Evolutionary conservation across 108 stramenopile species (phyloP).

Genomic region (Stephanodiscus triporus): DNA sequence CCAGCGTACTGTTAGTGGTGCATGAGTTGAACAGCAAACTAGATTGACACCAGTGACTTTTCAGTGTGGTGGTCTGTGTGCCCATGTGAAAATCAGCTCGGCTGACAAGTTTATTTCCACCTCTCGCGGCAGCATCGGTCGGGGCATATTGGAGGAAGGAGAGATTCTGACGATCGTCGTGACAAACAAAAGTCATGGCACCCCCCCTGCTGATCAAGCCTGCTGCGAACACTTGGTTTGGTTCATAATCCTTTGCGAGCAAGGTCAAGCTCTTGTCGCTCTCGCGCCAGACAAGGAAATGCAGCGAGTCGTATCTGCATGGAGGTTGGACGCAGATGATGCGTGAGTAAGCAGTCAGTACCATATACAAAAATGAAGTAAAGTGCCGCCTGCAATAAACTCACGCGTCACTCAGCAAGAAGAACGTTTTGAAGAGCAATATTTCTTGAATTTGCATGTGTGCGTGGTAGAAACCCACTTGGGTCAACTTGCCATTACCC

Average conservation of each 20-base stretch:
- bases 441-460: conserved; percentile 86
- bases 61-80: conserved; percentile 73
- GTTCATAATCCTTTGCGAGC: conserved; percentile 88
- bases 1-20: conserved; percentile 69
- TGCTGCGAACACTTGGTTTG: conserved; percentile 79
- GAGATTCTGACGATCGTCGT: conserved; percentile 88
- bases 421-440: conserved; percentile 81
- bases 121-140: conserved; percentile 84
- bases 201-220: conserved; percentile 83
- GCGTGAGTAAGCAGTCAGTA: not conserved
- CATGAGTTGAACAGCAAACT: conserved; percentile 78
- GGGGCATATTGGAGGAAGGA: conserved; percentile 94
- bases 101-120: conserved; percentile 92
- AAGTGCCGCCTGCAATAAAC: not conserved
- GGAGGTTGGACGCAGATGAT: not conserved
- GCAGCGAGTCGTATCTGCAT: conserved; percentile 80
- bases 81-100: conserved; percentile 90
- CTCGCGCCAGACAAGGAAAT: conserved; percentile 89
- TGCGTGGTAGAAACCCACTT: conserved; percentile 90
- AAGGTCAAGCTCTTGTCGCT: conserved; percentile 87
- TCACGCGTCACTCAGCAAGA: conserved; percentile 76
- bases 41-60: conserved; percentile 75
- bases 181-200: conserved; percentile 78
- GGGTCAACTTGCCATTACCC: conserved; percentile 78
- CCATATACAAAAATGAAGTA: not conserved